Conservation (phyloP, 2,329 filamentous ascomycete genomes). For the Phialocephala sp. region DNA sequence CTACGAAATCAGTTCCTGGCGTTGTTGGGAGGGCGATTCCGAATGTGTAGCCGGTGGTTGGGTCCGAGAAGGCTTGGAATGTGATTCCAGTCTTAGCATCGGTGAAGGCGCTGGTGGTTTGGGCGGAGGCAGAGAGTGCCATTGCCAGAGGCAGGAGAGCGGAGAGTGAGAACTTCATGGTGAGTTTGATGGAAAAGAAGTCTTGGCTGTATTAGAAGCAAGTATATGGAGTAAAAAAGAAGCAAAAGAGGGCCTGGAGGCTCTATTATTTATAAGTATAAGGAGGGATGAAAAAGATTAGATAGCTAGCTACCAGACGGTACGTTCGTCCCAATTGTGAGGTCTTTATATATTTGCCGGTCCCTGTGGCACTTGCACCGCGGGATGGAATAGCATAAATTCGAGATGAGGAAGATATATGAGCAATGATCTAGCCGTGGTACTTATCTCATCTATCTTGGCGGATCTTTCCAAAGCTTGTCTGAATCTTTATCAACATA, state of each 20-base stretch:
- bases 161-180: conserved; percentile 18
- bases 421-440: conserved; percentile 1
- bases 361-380: conserved; percentile 2
- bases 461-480: conserved; percentile 1
- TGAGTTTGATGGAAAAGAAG: neutral
- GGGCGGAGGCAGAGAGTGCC: conserved; percentile 25
- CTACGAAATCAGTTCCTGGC: conserved; percentile 57
- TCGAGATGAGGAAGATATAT: neutral
- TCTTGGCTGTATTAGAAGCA: neutral
- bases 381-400: conserved; percentile 11
- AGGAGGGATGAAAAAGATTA: conserved; percentile 2
- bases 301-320: neutral
- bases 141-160: conserved; percentile 19
- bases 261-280: neutral
- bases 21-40: conserved; percentile 57
- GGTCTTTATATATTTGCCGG: conserved; percentile 9
- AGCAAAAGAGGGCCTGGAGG: neutral
- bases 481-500: neutral
- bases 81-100: conserved; percentile 54
- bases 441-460: conserved; percentile 5
- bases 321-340: conserved; percentile 1
- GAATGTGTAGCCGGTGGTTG: conserved; percentile 50
- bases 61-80: conserved; percentile 47
- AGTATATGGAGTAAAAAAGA: neutral
- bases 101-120: conserved; percentile 41